Evolutionary conservation across 2,329 filamentous ascomycete species (phyloP).

Genomic region (Erysiphe pulchra): DNA sequence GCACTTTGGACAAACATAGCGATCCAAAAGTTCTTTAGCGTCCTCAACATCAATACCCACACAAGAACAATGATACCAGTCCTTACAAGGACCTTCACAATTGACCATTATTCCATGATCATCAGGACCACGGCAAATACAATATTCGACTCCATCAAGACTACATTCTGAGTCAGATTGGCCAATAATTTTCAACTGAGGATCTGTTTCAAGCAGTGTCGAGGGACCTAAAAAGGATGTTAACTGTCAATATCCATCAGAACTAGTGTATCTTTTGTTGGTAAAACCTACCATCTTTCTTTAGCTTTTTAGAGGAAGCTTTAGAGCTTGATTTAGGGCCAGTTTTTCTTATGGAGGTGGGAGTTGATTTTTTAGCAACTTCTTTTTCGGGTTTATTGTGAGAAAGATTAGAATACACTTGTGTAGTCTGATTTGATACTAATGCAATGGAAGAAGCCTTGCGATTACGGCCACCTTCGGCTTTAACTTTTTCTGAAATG

Average conservation of each 20-base stretch:
- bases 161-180: constrained; percentile 8
- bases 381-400: constrained; percentile 2
- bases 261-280: not conserved
- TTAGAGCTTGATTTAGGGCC: constrained; percentile 4
- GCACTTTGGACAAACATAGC: constrained; percentile 12
- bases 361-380: constrained; percentile 5
- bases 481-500: constrained; percentile 12
- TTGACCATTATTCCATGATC: constrained; percentile 14
- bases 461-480: constrained; percentile 7
- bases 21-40: constrained; percentile 11
- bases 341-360: constrained; percentile 6
- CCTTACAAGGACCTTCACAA: constrained; percentile 13
- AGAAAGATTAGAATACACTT: constrained; percentile 3
- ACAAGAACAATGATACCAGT: constrained; percentile 14
- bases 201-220: not conserved
- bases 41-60: constrained; percentile 10
- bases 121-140: constrained; percentile 12
- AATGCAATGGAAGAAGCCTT: constrained; percentile 7
- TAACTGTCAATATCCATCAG: not conserved
- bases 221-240: not conserved
- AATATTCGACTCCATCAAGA: constrained; percentile 13
- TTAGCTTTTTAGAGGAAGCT: constrained; percentile 1
- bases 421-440: constrained; percentile 9
- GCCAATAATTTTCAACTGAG: not conserved
- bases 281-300: constrained; percentile 5